Conservation (phyloP, 1,139 yeast genomes). For the Scheffersomyces quercinus region DNA sequence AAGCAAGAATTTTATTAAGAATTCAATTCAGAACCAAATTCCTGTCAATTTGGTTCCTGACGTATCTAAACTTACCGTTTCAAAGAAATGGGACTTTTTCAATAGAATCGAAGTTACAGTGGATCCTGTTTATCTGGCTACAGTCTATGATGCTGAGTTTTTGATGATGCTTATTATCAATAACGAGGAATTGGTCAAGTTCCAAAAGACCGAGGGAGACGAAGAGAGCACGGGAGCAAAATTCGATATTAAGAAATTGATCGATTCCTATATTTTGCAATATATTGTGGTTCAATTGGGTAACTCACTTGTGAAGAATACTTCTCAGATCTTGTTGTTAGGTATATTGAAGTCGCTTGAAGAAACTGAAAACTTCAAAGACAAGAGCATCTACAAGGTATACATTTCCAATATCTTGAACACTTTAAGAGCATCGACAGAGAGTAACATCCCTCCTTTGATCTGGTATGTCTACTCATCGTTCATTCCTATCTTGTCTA, state of each 20-base stretch:
- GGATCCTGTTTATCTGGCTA: constrained; percentile 18
- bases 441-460: constrained; percentile 16
- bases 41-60: constrained; percentile 1
- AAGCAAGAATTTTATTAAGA: constrained; percentile 50
- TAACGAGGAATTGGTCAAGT: constrained; percentile 58
- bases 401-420: constrained; percentile 61
- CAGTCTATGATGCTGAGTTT: constrained; percentile 62
- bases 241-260: constrained; percentile 56
- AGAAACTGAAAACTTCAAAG: constrained; percentile 50
- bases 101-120: constrained; percentile 10
- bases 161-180: constrained; percentile 56
- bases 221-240: constrained; percentile 18
- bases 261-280: constrained; percentile 61
- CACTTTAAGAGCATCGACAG: constrained; percentile 31
- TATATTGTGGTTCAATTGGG: constrained; percentile 53
- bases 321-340: constrained; percentile 39
- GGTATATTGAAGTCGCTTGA: constrained; percentile 42
- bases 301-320: constrained; percentile 13
- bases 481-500: constrained; percentile 55
- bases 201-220: constrained; percentile 23
- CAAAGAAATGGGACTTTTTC: constrained; percentile 23
- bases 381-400: constrained; percentile 56
- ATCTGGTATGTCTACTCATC: constrained; percentile 48
- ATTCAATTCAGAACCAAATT: constrained; percentile 38
- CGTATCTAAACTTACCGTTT: background rate